Base-by-base conservation (phyloP, 164 flowering plant genomes). In the Berberis thunbergii region DNA sequence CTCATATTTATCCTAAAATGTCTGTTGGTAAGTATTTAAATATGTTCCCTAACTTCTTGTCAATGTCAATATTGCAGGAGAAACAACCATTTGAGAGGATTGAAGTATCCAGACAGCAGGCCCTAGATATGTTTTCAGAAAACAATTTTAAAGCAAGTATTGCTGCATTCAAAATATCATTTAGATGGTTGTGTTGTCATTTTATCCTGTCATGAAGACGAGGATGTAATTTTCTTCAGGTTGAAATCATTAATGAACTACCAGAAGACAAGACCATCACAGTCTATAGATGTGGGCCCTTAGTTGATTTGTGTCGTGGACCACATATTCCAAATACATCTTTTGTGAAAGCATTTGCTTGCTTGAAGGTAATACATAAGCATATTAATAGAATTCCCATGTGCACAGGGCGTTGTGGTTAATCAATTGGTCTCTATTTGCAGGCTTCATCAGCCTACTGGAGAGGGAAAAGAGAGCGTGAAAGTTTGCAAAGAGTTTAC, bases 251-350 rank as follows among this genome's bases (percentile, higher is more conserved):
- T 65, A 86, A 73, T 40, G 99, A 85, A 43, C 76, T 95, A 65
- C 95, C 97, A 7, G 98, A 77, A 60, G 97, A 91, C 76, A 91
- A 91, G 74, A 91, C 98, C 39, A 91, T 95, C 59, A 95, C 99
- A 3, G 98, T 95, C n/a, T 95, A 95, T 63, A 82, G 99, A 76
- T 95, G 99, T 81, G 99, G 99, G 3, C 98, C 98, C 4, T 76
- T 95, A 67, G 97, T 95, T 70, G 99, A 95, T 76, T 78, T 95
- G 63, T 95, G 99, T 70, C 94, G 99, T 65, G 98, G 99, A 42
- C 99, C 99, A 12, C 99, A 95, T 76, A 95, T 95, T 64, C 99
- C 99, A 42, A 95, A 85, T 70, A 95, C 98, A 48, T 86, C 99
- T 59, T 95, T 87, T 80, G 60, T 57, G 41, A 1, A 45, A 9